Conservation (phyloP, 306 rosid genomes). For the Quercus wislizeni region DNA sequence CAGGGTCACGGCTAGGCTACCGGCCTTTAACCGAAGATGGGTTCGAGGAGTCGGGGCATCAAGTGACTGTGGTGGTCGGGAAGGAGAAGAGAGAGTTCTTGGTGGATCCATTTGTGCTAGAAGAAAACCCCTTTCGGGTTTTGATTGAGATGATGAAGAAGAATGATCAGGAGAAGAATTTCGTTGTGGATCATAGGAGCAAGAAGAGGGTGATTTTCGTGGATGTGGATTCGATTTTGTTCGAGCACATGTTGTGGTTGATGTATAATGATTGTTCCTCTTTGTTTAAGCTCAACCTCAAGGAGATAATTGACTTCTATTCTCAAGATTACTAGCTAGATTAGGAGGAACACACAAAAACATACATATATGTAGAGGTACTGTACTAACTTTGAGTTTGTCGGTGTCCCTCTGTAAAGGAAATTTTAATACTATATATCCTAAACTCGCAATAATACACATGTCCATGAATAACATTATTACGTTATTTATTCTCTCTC, state of each 20-base stretch:
- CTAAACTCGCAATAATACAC: background rate
- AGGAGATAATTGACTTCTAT: slow-evolving; percentile 83
- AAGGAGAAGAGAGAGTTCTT: slow-evolving; percentile 74
- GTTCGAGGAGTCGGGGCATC: slow-evolving; percentile 30
- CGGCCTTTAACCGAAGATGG: slow-evolving; percentile 31
- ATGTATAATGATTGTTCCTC: slow-evolving; percentile 78
- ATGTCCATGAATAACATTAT: background rate
- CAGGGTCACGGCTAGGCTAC: slow-evolving; percentile 47
- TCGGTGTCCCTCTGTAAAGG: background rate
- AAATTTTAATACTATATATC: background rate
- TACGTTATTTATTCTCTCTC: background rate
- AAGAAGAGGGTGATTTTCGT: slow-evolving; percentile 48
- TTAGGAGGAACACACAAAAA: background rate
- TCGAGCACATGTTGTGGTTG: slow-evolving; percentile 92
- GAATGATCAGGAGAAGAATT: background rate
- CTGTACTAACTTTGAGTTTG: slow-evolving; percentile 12
- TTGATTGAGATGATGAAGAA: slow-evolving; percentile 59
- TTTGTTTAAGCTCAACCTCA: slow-evolving; percentile 62
- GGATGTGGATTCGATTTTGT: slow-evolving; percentile 85
- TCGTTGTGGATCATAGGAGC: background rate
- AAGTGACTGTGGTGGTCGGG: slow-evolving; percentile 79
- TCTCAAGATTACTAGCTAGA: slow-evolving; percentile 50
- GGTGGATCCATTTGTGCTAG: slow-evolving; percentile 75
- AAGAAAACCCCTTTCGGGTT: slow-evolving; percentile 64
- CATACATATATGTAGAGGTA: background rate